These are phyloP conservation scores for Pythium sp. DNA, from an alignment of 352 stramenopile species.

Conservation along the genomic window DNA sequence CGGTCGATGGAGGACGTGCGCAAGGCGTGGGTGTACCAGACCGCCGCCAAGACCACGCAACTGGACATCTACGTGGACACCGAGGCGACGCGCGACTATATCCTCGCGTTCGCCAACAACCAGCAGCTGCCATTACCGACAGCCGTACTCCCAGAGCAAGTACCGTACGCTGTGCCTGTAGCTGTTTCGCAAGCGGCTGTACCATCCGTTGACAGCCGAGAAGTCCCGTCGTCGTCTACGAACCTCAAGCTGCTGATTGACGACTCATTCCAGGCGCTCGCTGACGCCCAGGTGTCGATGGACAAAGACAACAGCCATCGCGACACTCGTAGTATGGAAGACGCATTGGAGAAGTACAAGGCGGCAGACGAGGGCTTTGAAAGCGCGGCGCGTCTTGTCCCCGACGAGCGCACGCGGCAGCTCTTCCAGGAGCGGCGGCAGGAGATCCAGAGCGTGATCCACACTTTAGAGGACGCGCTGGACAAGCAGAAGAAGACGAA, in stretches of 20 bases:
- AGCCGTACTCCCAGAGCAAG: background rate
- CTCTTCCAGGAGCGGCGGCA: constrained; percentile 28
- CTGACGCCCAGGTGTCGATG: constrained; percentile 26
- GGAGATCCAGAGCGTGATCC: constrained; percentile 37
- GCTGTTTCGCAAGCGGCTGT: background rate
- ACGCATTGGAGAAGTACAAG: constrained; percentile 31
- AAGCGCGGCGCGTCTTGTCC: constrained; percentile 28
- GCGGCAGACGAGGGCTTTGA: constrained; percentile 33
- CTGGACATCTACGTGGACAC: constrained; percentile 45
- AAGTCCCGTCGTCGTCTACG: background rate
- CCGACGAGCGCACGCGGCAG: constrained; percentile 36
- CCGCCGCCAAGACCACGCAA: constrained; percentile 27
- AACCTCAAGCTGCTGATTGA: constrained; percentile 29
- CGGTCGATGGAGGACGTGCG: constrained; percentile 40
- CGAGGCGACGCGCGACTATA: constrained; percentile 21
- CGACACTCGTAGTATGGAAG: background rate
- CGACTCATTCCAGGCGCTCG: constrained; percentile 37
- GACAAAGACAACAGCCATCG: background rate
- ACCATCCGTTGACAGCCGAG: background rate
- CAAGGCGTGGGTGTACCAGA: constrained; percentile 40
- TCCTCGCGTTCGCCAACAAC: constrained; percentile 20
- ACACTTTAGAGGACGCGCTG: background rate
- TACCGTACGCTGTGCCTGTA: constrained; percentile 10
- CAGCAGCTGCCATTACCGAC: background rate
- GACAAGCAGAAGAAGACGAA: background rate